Percentiles rank a stretch among this genome's conserved stretches.
phyloP scores from a whole-genome alignment of 768 basidiomycete genomes.

The Termitomyces sp. region DNA sequence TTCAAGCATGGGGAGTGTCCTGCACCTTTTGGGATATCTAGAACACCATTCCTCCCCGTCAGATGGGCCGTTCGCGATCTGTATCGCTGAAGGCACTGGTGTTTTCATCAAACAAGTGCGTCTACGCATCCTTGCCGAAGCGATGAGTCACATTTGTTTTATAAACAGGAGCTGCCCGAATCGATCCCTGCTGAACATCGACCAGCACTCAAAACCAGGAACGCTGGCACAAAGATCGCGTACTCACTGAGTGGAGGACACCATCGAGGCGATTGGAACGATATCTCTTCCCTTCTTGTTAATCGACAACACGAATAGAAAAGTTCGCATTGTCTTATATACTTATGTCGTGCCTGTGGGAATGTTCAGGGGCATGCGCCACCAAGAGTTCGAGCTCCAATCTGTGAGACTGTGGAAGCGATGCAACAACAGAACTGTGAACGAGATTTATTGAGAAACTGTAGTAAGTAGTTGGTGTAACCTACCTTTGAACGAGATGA shows the following conservation, averaged over 20 bases:
- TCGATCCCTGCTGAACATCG: constrained; percentile 4
- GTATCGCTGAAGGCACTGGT: constrained; percentile 12
- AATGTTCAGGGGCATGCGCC: constrained; percentile 1
- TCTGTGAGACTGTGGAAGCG: background rate
- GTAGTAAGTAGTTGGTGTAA: no score
- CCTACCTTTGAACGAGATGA: no score
- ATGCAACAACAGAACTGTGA: no score
- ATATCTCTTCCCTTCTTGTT: constrained; percentile 3
- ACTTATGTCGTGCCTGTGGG: constrained; percentile 2
- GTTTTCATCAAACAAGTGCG: constrained; percentile 9
- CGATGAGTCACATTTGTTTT: background rate
- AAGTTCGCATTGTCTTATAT: constrained; percentile 1
- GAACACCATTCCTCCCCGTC: constrained; percentile 2
- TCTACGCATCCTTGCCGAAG: background rate
- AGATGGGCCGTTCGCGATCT: constrained; percentile 14
- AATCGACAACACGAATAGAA: background rate
- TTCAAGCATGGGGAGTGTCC: background rate
- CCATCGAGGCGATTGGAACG: background rate
- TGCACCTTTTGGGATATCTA: background rate
- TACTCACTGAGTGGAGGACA: background rate
- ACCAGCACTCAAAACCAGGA: background rate
- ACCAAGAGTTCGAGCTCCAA: background rate
- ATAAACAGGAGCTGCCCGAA: background rate
- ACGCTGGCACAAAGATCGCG: background rate
- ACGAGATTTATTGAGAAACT: no score